Evolutionary conservation across 169 alveolate species (phyloP), one percentile per base, ranked within the genome.

Genomic region (Plasmodium malariae): DNA sequence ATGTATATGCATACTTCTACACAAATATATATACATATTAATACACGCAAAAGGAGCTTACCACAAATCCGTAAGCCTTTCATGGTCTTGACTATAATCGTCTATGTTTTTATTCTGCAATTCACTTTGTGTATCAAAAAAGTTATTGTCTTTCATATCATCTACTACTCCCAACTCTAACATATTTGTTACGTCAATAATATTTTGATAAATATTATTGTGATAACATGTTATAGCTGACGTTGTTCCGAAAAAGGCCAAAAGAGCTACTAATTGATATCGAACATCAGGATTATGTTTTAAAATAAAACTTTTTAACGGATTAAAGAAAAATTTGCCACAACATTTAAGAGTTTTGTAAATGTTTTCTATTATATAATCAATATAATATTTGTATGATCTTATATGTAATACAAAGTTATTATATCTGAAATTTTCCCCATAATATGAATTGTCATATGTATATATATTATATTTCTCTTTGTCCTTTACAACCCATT

Each of bases 201-300:
- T 91, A 55, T 94, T 94, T 86, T 95, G 97, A 88, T 94, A 95
- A 73, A 88, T 88, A 60, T 78, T 80, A 68, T 94, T 93, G 74
- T 89, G 95, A 76, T 87, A 85, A 17, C 86, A 49, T 26, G 97
- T 95, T 51, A 95, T 94, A 12, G 92, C 93, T 87, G 95, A 88
- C 24, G 97, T 92, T 1, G 97, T 95, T 32, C 86, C 88, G 65
- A 94, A 87, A 92, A 95, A 95, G n/a, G 97, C 87, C 45, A 91
- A 67, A 37, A 95, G 93, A 17, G 97, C 97, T 43, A 94, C 96
- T 65, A 95, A 88, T 87, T 95, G 98, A 78, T 94, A 94, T 80
- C 97, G 93, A 80, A 95, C 70, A 68, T 95, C 97, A 17, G 97
- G 97, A 88, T 95, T 95, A 80, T 95, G 97, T 69, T 80, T 93